These are phyloP conservation scores for Didymella exigua DNA, from an alignment of 2,329 filamentous ascomycete genomes.

Conservation along the genomic window DNA sequence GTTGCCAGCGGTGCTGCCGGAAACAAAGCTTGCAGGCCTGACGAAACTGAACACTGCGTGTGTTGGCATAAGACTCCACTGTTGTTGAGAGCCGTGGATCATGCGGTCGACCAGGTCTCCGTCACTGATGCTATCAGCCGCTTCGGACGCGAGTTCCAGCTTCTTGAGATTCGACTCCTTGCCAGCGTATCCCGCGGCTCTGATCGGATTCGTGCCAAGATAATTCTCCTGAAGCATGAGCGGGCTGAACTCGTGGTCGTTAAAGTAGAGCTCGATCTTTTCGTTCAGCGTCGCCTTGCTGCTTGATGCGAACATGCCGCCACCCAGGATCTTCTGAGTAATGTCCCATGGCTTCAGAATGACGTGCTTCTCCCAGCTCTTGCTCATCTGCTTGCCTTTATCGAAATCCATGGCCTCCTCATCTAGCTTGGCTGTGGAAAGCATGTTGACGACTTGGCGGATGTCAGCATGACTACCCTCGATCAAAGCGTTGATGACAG, in stretches of 20 bases:
- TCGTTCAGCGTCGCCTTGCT: slow-evolving; percentile 92
- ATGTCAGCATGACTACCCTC: slow-evolving; percentile 97
- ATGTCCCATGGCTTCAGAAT: slow-evolving; percentile 99
- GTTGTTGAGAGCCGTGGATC: slow-evolving; percentile 98
- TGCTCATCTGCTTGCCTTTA: slow-evolving; percentile 90
- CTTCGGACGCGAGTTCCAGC: slow-evolving; percentile 85
- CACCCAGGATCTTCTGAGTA: slow-evolving; percentile 85
- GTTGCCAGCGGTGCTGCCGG: slow-evolving; percentile 72
- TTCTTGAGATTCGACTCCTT: slow-evolving; percentile 77
- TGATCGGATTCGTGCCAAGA: slow-evolving; percentile 77
- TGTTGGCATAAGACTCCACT: slow-evolving; percentile 97
- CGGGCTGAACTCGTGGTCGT: slow-evolving; percentile 96
- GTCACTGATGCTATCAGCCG: slow-evolving; percentile 95
- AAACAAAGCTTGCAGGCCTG: slow-evolving; percentile 82
- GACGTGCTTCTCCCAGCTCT: slow-evolving; percentile 97
- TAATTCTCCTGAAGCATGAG: slow-evolving; percentile 99
- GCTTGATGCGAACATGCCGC: slow-evolving; percentile 80
- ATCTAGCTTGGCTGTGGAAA: slow-evolving; percentile 91
- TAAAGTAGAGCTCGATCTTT: slow-evolving; percentile 98
- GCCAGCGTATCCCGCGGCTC: slow-evolving; percentile 65
- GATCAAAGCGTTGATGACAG: slow-evolving; percentile 89
- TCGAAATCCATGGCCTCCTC: slow-evolving; percentile 80
- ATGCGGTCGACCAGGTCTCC: slow-evolving; percentile 95
- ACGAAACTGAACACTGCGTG: slow-evolving; percentile 97
- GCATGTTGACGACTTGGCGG: slow-evolving; percentile 97